These are phyloP conservation scores for Trametes pubescens DNA, from an alignment of 1,284 basidiomycete species.

Conservation along the genomic window DNA sequence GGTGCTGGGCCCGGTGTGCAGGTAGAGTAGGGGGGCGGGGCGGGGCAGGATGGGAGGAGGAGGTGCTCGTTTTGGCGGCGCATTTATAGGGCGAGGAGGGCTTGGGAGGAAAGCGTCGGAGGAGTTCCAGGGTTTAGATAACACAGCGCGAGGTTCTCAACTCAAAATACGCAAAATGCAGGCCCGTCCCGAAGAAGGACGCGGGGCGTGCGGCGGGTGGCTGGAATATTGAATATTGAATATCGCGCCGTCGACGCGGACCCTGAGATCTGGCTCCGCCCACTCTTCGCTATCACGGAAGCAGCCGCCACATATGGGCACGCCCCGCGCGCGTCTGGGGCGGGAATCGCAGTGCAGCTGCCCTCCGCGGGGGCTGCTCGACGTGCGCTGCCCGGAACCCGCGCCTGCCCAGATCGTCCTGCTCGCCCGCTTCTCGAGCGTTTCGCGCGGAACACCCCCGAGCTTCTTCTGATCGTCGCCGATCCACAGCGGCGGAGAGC, in stretches of 20 bases:
- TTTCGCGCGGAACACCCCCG: conserved; percentile 6
- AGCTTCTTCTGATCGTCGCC: conserved; percentile 26
- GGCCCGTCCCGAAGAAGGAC: conserved; percentile 16
- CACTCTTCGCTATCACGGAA: conserved; percentile 34
- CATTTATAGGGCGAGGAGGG: conserved; percentile 24
- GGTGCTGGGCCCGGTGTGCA: background rate
- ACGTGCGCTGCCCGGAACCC: background rate
- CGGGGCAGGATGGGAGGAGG: background rate
- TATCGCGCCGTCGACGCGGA: conserved; percentile 3
- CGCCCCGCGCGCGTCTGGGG: conserved; percentile 11
- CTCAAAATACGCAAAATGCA: conserved; percentile 15
- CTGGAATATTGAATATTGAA: no score
- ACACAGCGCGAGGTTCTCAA: conserved; percentile 17
- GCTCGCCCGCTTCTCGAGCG: conserved; percentile 3
- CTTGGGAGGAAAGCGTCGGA: conserved; percentile 6
- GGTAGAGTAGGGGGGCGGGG: conserved; percentile 6
- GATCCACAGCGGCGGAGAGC: conserved; percentile 15
- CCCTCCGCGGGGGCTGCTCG: conserved; percentile 24
- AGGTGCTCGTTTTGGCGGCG: conserved; percentile 6
- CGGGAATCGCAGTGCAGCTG: conserved; percentile 26
- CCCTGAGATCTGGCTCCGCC: conserved; percentile 13
- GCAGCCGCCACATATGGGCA: background rate
- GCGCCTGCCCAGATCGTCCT: background rate
- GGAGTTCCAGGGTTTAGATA: conserved; percentile 21
- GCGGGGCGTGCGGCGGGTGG: background rate